These are phyloP conservation scores for Letharia columbiana DNA, from an alignment of 495 filamentous ascomycete species.

Conservation along the genomic window DNA sequence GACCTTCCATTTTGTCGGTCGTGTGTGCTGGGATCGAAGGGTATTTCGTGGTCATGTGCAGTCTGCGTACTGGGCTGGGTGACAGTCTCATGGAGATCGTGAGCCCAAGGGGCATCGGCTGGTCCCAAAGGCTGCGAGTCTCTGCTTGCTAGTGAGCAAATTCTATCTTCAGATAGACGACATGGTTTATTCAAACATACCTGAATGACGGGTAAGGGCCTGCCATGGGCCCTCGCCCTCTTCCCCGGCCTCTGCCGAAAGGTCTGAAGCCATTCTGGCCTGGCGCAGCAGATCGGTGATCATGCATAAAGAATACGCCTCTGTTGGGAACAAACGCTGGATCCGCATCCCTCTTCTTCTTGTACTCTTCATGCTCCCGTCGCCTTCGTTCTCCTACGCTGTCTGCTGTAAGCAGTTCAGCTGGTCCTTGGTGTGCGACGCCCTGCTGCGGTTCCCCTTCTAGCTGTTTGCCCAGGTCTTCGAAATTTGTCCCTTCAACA, in stretches of 20 bases:
- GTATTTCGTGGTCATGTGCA: constrained; percentile 20
- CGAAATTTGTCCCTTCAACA: constrained; percentile 56
- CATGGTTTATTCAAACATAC: constrained; percentile 33
- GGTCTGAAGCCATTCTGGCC: constrained; percentile 68
- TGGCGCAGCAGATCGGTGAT: constrained; percentile 69
- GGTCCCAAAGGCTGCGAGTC: constrained; percentile 43
- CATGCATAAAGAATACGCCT: constrained; percentile 94
- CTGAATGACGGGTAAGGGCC: constrained; percentile 50
- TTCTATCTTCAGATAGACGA: background rate
- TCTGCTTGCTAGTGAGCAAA: constrained; percentile 30
- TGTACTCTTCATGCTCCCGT: constrained; percentile 83
- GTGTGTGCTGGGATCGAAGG: constrained; percentile 16
- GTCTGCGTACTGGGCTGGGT: constrained; percentile 40
- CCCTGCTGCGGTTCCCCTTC: constrained; percentile 28
- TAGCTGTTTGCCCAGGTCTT: constrained; percentile 43
- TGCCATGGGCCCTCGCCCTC: constrained; percentile 46
- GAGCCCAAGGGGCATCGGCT: constrained; percentile 72
- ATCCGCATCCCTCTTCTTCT: constrained; percentile 77
- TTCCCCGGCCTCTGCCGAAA: constrained; percentile 52
- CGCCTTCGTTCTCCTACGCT: constrained; percentile 58
- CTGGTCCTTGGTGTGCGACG: constrained; percentile 29
- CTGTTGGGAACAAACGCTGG: constrained; percentile 92
- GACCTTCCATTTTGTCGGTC: constrained; percentile 31
- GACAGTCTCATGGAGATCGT: constrained; percentile 89
- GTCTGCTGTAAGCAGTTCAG: constrained; percentile 32